These are phyloP conservation scores for Multifurca ochricompacta DNA, from an alignment of 768 basidiomycete species.

Conservation along the genomic window DNA sequence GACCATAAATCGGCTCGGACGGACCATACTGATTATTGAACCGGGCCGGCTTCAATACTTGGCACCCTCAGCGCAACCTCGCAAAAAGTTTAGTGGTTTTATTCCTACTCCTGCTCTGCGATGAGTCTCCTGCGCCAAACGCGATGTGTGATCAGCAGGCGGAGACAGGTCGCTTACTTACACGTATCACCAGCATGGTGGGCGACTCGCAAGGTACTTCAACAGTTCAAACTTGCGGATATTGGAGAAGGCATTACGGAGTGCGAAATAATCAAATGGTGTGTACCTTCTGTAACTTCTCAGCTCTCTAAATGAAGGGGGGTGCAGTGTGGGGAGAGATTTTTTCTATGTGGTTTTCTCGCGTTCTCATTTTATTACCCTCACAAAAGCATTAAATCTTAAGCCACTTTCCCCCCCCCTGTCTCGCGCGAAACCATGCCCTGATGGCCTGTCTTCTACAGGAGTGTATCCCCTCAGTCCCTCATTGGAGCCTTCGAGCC, in stretches of 20 bases:
- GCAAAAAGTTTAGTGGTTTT: no score
- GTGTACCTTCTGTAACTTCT: no score
- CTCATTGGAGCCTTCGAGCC: conserved; percentile 57
- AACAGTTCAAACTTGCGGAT: conserved; percentile 72
- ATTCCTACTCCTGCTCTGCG: no score
- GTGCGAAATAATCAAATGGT: conserved; percentile 86
- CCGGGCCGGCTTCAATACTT: no score
- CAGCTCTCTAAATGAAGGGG: no score
- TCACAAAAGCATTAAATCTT: not conserved
- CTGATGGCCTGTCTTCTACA: conserved; percentile 25
- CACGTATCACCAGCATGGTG: conserved; percentile 30
- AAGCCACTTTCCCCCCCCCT: conserved; percentile 14
- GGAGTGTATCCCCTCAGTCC: conserved; percentile 53
- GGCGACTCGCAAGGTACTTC: conserved; percentile 32
- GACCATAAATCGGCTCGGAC: no score
- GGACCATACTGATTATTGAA: no score
- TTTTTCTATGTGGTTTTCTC: no score
- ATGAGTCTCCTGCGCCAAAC: conserved; percentile 10
- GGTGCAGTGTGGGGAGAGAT: no score
- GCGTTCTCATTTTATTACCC: not conserved
- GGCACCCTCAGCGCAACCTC: no score
- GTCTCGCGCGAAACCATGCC: not conserved
- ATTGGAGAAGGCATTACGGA: conserved; percentile 91
- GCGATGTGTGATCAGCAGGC: conserved; percentile 1
- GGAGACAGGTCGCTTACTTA: conserved; percentile 23